phyloP scores from a whole-genome alignment of 345 rosid species.

The Hibiscus trionum region DNA sequence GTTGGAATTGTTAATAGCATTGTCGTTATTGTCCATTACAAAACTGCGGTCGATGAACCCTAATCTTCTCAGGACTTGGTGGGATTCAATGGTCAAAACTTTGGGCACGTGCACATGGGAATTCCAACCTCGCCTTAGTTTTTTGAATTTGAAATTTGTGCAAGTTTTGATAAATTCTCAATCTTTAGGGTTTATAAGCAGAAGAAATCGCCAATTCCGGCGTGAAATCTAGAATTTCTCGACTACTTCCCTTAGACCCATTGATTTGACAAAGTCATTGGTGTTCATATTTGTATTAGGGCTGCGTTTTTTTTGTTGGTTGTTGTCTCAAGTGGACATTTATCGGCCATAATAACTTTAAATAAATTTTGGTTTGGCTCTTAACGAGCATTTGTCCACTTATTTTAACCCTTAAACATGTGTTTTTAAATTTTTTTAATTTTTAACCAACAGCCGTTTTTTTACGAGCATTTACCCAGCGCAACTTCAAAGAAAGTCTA shows the following conservation, averaged over 20 bases:
- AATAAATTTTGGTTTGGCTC: too few relatives aligned
- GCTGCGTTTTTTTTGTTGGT: too few relatives aligned
- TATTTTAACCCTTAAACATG: too few relatives aligned
- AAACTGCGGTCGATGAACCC: background rate
- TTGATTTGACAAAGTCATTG: background rate
- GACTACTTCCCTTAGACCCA: too few relatives aligned
- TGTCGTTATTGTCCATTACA: background rate
- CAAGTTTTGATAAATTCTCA: background rate
- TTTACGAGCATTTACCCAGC: too few relatives aligned
- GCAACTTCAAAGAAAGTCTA: too few relatives aligned
- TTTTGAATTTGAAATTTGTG: background rate
- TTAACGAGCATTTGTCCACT: too few relatives aligned
- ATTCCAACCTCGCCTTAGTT: background rate
- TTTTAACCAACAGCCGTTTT: too few relatives aligned
- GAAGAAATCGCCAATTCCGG: background rate
- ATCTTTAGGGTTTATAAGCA: background rate
- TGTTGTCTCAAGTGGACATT: too few relatives aligned
- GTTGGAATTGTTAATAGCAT: background rate
- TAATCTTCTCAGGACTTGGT: background rate
- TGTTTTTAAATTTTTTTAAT: too few relatives aligned
- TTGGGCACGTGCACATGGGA: background rate
- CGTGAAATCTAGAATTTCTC: background rate
- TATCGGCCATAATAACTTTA: too few relatives aligned
- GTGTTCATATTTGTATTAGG: background rate
- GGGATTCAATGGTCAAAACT: background rate